Evolutionary conservation across 495 filamentous ascomycete genomes (phyloP), one percentile per base, ranked within the genome.

Genomic region (Penicillium psychrofluorescens): DNA sequence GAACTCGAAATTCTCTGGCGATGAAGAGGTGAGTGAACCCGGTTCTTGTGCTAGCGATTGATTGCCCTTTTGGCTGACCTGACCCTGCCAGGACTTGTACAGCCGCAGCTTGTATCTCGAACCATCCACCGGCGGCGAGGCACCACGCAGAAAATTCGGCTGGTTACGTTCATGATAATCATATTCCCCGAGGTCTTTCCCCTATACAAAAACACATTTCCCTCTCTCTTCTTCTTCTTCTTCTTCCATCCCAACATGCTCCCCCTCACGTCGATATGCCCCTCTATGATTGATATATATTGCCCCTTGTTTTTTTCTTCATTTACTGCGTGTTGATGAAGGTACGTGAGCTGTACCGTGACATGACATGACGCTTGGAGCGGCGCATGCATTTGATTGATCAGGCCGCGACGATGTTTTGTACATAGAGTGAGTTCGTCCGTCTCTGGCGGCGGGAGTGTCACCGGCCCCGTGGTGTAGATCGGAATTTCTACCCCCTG

Each of bases 1-100:
- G 38, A 88, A 95, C 29, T 61, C 86, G 4, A 73, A 67, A 40
- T 54, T 74, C 15, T 69, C 68, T 14, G 63, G 67, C 31, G 68
- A 72, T 53, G 74, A 77, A 44, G 72, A 77, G 59, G 74, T 77
- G 47, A 51, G 66, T 6, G 22, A 22, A 4, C 22, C 22, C 22
- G 6, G 22, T 22, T 22, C 22, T 22, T 22, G 22, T 22, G 22
- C 22, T 22, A 22, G 22, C 6, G 2, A 22, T 22, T 22, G 22
- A 22, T 22, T 22, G 22, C 22, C 22, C 22, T 22, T 22, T 22
- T 22, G 22, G 22, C 22, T 22, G 2, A 22, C 22, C 22, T 22
- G 22, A 22, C 22, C 22, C 22, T 22, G 22, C 7, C 45, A 73
- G 69, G 69, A 71, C 40, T 49, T 71, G 40, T 73, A 67, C 54